phyloP scores from a whole-genome alignment of 805 yeast species.

The Lipomyces sp. region DNA sequence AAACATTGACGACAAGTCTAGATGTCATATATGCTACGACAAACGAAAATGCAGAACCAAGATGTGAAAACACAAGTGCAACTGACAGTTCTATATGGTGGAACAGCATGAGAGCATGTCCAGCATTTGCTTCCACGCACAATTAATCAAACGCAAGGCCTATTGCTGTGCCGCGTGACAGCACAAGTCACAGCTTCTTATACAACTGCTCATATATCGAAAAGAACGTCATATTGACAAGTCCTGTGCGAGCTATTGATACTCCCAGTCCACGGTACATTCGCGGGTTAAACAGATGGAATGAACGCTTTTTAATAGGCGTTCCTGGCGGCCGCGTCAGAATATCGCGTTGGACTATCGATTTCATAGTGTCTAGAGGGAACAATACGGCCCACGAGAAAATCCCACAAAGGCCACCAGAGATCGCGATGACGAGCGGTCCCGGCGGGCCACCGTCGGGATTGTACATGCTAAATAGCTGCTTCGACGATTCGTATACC shows the following conservation, averaged over 20 bases:
- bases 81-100: background rate
- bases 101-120: background rate
- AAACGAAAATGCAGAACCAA: background rate
- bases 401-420: conserved; percentile 82
- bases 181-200: conserved; percentile 55
- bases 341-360: conserved; percentile 73
- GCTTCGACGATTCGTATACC: conserved; percentile 73
- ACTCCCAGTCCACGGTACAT: conserved; percentile 81
- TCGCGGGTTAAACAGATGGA: conserved; percentile 52
- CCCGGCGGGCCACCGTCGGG: conserved; percentile 42
- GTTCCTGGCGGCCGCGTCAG: conserved; percentile 62
- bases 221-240: conserved; percentile 77
- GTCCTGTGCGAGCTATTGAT: conserved; percentile 69
- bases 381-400: conserved; percentile 75
- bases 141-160: background rate
- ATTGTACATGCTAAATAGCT: conserved; percentile 35
- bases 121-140: background rate
- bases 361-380: conserved; percentile 81
- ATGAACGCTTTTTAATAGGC: conserved; percentile 47
- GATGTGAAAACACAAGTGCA: background rate
- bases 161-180: background rate
- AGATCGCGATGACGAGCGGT: conserved; percentile 59
- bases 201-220: conserved; percentile 59
- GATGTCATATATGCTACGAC: background rate
- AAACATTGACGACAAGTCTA: background rate